Conservation (phyloP, 495 filamentous ascomycete species). For the Niebla homalea region DNA sequence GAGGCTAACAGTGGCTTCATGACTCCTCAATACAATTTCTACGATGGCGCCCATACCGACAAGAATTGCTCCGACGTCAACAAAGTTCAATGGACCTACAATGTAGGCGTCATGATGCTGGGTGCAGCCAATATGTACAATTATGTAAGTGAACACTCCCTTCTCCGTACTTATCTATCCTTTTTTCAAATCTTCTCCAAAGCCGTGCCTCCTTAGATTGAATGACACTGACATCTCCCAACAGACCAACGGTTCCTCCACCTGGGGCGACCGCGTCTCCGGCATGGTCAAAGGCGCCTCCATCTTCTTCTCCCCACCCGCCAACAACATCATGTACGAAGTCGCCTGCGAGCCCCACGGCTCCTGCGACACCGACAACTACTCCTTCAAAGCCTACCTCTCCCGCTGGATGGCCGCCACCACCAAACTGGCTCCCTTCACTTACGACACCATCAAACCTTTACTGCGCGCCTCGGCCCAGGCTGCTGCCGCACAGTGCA, state of each 20-base stretch:
- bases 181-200: neutral
- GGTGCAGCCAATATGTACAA: conserved; percentile 66
- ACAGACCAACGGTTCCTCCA: conserved; percentile 41
- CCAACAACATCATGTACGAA: conserved; percentile 48
- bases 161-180: neutral
- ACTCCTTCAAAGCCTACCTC: conserved; percentile 77
- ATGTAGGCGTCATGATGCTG: conserved; percentile 47
- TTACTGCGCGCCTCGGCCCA: conserved; percentile 50
- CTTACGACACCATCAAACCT: conserved; percentile 44
- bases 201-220: neutral
- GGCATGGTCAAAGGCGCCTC: conserved; percentile 44
- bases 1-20: conserved; percentile 47
- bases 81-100: conserved; percentile 51
- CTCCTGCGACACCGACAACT: conserved; percentile 62
- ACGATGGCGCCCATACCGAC: conserved; percentile 46
- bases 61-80: conserved; percentile 40
- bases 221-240: neutral
- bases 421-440: conserved; percentile 60
- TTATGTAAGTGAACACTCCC: conserved; percentile 30
- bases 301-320: conserved; percentile 42
- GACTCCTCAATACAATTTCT: conserved; percentile 45
- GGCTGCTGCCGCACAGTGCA: conserved; percentile 60
- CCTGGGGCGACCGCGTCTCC: conserved; percentile 47
- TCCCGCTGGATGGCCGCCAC: conserved; percentile 66
- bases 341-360: conserved; percentile 44